Evolutionary conservation across 352 stramenopile species (phyloP).

Genomic region (Globisporangium barbulae): DNA sequence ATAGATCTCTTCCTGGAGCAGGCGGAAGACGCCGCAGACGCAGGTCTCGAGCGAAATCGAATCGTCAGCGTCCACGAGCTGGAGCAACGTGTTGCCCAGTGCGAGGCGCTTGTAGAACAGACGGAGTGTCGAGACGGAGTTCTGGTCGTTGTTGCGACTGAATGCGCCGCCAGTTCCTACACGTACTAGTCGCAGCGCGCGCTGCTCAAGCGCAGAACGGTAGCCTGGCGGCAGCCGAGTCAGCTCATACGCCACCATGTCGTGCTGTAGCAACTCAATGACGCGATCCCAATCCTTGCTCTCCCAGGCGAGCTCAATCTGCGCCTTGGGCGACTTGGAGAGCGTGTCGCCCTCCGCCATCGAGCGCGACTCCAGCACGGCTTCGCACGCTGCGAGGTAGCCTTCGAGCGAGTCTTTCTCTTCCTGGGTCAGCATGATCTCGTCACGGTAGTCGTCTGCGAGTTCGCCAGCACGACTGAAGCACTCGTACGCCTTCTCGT

Average conservation of each 20-base stretch:
- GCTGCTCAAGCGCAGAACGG: conserved; percentile 40
- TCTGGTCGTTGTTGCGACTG: conserved; percentile 20
- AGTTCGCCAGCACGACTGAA: conserved; percentile 64
- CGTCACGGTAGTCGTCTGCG: conserved; percentile 32
- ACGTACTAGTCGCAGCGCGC: conserved; percentile 42
- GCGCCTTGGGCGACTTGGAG: conserved; percentile 31
- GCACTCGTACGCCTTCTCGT: conserved; percentile 73
- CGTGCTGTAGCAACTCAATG: conserved; percentile 38
- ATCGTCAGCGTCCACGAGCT: conserved; percentile 22
- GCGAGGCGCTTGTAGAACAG: conserved; percentile 54
- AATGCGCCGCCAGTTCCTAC: conserved; percentile 24
- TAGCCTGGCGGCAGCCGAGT: conserved; percentile 30
- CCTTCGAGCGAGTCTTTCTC: conserved; percentile 50
- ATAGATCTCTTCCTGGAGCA: conserved; percentile 58
- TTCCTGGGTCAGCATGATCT: conserved; percentile 21
- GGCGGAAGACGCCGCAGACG: conserved; percentile 32
- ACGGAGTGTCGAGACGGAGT: conserved; percentile 22
- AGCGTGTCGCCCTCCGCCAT: conserved; percentile 28
- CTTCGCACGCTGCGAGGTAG: conserved; percentile 68
- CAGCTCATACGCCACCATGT: conserved; percentile 39
- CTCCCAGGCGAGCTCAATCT: conserved; percentile 50
- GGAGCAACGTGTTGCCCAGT: conserved; percentile 39
- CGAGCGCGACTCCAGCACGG: conserved; percentile 51
- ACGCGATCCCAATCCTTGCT: conserved; percentile 46
- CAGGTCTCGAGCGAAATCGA: conserved; percentile 29